Percentiles rank a stretch among this genome's conserved stretches.
Conservation (phyloP, 139 green algal species). For the Chlorella sp. region DNA sequence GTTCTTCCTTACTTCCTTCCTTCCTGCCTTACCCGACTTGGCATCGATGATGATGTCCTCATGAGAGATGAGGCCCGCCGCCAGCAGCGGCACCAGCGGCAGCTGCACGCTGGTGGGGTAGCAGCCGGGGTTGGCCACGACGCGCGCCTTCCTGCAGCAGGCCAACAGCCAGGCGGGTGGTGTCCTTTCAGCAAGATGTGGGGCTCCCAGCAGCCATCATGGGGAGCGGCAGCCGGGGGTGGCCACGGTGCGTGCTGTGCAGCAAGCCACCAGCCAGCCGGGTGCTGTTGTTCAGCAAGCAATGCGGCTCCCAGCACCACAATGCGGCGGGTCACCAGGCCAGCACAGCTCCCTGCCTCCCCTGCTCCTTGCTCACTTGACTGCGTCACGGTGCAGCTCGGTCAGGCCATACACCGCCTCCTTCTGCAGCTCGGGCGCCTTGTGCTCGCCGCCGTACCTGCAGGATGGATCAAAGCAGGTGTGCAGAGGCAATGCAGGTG, state of each 20-base stretch:
- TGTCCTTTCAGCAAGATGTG: too few relatives aligned
- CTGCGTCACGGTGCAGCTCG: slow-evolving; percentile 85
- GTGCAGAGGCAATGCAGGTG: too few relatives aligned
- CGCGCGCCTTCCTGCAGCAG: slow-evolving; percentile 63
- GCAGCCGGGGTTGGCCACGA: slow-evolving; percentile 98
- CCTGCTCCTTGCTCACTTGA: slow-evolving; percentile 34
- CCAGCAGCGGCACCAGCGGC: slow-evolving; percentile 83
- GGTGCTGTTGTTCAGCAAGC: too few relatives aligned
- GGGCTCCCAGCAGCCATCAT: too few relatives aligned
- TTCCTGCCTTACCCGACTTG: slow-evolving; percentile 78
- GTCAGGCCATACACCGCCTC: slow-evolving; percentile 98
- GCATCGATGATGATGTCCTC: slow-evolving; percentile 98
- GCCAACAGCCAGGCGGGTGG: not conserved
- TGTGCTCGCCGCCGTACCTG: slow-evolving; percentile 91
- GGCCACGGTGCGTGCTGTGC: too few relatives aligned
- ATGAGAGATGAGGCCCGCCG: slow-evolving; percentile 76
- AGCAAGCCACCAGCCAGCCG: too few relatives aligned
- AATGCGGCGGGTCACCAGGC: too few relatives aligned
- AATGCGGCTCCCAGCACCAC: too few relatives aligned
- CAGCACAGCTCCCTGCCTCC: too few relatives aligned
- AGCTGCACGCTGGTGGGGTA: slow-evolving; percentile 95
- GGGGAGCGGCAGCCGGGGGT: too few relatives aligned
- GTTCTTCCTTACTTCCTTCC: too few relatives aligned
- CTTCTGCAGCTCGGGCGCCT: slow-evolving; percentile 93
- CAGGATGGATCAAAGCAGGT: too few relatives aligned